Base-by-base conservation (phyloP, 257 asterid species). In the Nicotiana knightiana region DNA sequence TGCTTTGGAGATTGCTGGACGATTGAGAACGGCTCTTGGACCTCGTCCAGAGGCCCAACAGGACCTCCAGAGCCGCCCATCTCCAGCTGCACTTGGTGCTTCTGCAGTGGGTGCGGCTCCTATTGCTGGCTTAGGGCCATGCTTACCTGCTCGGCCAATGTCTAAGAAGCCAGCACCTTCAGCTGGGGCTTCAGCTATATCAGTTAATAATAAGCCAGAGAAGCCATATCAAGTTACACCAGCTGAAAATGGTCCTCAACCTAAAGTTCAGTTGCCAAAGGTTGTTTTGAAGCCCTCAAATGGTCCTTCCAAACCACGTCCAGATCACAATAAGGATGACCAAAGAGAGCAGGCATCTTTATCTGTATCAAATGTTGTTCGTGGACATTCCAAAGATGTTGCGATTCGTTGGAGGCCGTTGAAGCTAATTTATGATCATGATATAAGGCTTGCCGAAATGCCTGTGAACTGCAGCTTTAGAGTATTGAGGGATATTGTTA, bases 21-120 rank as follows among this genome's bases (percentile, higher is more conserved):
- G 98, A 76, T 81, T 96, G 91, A 89, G 97, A 87, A 78, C 85
- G 85, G 95, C 89, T 0, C 82, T 93, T 46, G 95, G 93, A 33
- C 93, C 94, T 26, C 92, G 95, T 10, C 97, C 86, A 57, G 98
- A 95, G 83, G 92, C 95, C 59, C 99, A 91, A 81, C 98, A 92
- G 90, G 99, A 96, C 71, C 97, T 95, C 76, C 99, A 91, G 83
- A 96, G 99, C 87, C 95, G 97, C 39, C 99, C 99, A 6, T 96
- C 99, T 3, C 99, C 98, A 13, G 99, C 99, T 9, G 99, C 99
- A 10, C 94, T 96, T 61, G 99, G 99, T 55, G 99, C 99, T 57
- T 96, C 99, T 81, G 99, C 99, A 0, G 94, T 94, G 30, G 96
- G 97, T 37, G 97, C 97, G 79, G 97, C 97, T 28, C 97, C 99